Base-by-base conservation (phyloP, 75 land plant genomes). In the Cunninghamia lanceolata region DNA sequence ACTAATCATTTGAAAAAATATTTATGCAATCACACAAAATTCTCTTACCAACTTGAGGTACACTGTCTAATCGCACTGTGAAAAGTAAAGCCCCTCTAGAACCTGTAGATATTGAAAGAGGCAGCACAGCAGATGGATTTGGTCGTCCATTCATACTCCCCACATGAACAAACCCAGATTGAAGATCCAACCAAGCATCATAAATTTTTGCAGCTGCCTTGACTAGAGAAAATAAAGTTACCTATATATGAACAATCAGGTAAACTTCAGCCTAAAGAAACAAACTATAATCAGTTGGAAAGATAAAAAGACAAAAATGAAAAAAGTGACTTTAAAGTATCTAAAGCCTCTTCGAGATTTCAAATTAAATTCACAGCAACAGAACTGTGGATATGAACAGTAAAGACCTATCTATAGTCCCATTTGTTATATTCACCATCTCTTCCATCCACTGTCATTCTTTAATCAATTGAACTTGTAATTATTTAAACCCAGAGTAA, bases 161-260 rank as follows among this genome's bases (percentile, higher is more conserved):
- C 43, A 87, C 86, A 86, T 95, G 99, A 70, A 85, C 86, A 90
- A 98, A 95, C 77, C 99, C 97, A 84, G 87, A 91, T 90, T 98
- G 99, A 87, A 98, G 94, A 79, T 91, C 93, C 86, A 98, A 87
- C 91, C 91, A 91, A 46, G 97, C 99, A 92, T 95, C 94, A 85
- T 87, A 76, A 43, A 98, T 90, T 39, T 89, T 91, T 68, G 94
- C 83, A 21, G 94, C 86, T 70, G 97, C 97, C 87, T 93, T 95
- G 38, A 98, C 91, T 90, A 95, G 95, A 34, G 99, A 98, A 30
- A 89, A 91, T 19, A 98, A 84, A 14, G 91, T 95, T 21, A 96
- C 99, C 99, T 98, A 87, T 30, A 71, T 34, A 77, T 68, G 45
- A 45, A 45, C 50, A 80, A 80, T 80, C 82, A 45, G n/a, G 9